Percentiles rank a stretch among this genome's conserved stretches.
These are phyloP conservation scores for Verbascum thapsus DNA, from an alignment of 257 asterid genomes.

Conservation along the genomic window DNA sequence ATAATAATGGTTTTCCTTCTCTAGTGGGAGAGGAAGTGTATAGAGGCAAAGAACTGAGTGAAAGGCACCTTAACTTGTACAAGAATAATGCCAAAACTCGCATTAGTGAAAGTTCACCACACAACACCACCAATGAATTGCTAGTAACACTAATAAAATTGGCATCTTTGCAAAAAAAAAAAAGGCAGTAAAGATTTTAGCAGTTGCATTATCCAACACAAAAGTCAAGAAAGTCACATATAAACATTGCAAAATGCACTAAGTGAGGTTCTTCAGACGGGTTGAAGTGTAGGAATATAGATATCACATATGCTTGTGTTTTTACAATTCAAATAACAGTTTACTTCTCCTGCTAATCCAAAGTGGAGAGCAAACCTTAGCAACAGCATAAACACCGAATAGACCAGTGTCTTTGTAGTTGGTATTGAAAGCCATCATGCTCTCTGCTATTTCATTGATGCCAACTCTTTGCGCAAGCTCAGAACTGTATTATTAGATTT, in stretches of 20 bases:
- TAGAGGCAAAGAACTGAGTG: constrained; percentile 15
- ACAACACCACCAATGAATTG: neutral
- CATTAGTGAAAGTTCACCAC: neutral
- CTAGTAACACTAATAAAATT: neutral
- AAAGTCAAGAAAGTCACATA: neutral
- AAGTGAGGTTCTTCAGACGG: neutral
- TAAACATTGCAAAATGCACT: neutral
- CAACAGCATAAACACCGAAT: constrained; percentile 87
- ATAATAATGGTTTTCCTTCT: neutral
- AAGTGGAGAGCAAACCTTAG: constrained; percentile 53
- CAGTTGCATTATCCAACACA: neutral
- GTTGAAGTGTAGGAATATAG: neutral
- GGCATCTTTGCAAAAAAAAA: neutral
- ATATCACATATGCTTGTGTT: neutral
- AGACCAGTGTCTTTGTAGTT: constrained; percentile 91
- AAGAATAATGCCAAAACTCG: neutral
- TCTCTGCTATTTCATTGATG: constrained; percentile 79
- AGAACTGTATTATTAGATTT: constrained; percentile 51
- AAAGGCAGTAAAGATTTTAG: too few relatives aligned
- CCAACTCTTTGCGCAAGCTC: constrained; percentile 69
- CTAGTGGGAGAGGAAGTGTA: too few relatives aligned
- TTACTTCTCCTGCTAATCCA: neutral
- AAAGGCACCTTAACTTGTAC: neutral
- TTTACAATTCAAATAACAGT: neutral
- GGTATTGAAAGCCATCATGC: constrained; percentile 89